Evolutionary conservation across 1,284 basidiomycete species (phyloP).

Genomic region (Pyrrhoderma lamaoense): DNA sequence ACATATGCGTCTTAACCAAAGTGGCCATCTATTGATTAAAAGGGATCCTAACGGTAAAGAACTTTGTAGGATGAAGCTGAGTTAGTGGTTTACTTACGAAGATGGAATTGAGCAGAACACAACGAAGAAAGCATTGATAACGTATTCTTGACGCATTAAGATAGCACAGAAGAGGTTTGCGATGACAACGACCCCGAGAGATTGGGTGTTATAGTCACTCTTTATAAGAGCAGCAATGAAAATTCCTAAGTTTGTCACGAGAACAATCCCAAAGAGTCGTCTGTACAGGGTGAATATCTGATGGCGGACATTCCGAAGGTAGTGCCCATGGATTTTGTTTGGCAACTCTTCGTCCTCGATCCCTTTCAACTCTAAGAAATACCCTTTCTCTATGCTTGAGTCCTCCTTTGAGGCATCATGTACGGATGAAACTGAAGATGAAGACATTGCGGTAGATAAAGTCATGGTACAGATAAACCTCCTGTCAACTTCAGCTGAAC

Average conservation of each 20-base stretch:
- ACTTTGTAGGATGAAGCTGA: neutral
- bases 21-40: slow-evolving; percentile 31
- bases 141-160: slow-evolving; percentile 56
- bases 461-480: too few relatives aligned
- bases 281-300: slow-evolving; percentile 50
- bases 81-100: too few relatives aligned
- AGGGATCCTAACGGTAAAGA: slow-evolving; percentile 3
- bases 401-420: too few relatives aligned
- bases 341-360: slow-evolving; percentile 45
- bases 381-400: slow-evolving; percentile 28
- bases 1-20: slow-evolving; percentile 42
- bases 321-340: slow-evolving; percentile 41
- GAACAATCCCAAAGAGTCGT: slow-evolving; percentile 49
- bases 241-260: slow-evolving; percentile 45
- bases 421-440: too few relatives aligned
- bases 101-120: slow-evolving; percentile 41
- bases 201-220: slow-evolving; percentile 35
- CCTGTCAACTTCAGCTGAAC: too few relatives aligned
- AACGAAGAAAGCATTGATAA: slow-evolving; percentile 50
- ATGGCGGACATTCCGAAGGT: slow-evolving; percentile 44
- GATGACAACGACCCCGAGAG: slow-evolving; percentile 42
- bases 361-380: slow-evolving; percentile 36
- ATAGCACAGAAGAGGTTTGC: slow-evolving; percentile 49
- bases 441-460: too few relatives aligned
- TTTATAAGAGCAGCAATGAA: slow-evolving; percentile 39